Percentiles rank a stretch among this genome's conserved stretches.
These are phyloP conservation scores for Tolypocladium endophyticum DNA, from an alignment of 2,329 filamentous ascomycete genomes.

Conservation along the genomic window DNA sequence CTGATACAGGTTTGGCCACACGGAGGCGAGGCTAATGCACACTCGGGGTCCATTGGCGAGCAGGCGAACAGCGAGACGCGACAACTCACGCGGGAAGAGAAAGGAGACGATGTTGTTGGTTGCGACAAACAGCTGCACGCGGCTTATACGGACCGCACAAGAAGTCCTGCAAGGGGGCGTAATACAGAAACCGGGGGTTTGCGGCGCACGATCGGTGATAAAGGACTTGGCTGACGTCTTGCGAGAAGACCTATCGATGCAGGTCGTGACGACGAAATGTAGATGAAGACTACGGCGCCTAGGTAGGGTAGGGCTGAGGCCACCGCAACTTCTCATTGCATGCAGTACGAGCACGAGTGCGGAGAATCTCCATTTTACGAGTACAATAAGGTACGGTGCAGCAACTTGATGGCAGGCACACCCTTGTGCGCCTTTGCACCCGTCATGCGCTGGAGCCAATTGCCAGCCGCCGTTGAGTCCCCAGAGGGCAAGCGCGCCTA, in stretches of 20 bases:
- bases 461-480: background rate
- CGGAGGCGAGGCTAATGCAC: background rate
- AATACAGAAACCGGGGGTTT: background rate
- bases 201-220: background rate
- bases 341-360: background rate
- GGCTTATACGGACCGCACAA: background rate
- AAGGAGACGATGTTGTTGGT: background rate
- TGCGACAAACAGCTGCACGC: no score
- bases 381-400: no score
- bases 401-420: background rate
- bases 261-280: background rate
- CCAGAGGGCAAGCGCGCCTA: background rate
- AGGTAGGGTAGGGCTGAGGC: background rate
- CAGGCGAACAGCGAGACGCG: background rate
- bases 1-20: background rate
- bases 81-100: background rate
- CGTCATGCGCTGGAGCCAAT: background rate
- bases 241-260: background rate
- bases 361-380: no score
- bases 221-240: no score
- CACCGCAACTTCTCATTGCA: background rate
- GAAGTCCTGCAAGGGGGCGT: background rate
- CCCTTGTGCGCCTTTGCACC: background rate
- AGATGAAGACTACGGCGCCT: no score
- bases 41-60: background rate